Conservation (phyloP, 1,284 basidiomycete species). For the Fistulina hepatica region DNA sequence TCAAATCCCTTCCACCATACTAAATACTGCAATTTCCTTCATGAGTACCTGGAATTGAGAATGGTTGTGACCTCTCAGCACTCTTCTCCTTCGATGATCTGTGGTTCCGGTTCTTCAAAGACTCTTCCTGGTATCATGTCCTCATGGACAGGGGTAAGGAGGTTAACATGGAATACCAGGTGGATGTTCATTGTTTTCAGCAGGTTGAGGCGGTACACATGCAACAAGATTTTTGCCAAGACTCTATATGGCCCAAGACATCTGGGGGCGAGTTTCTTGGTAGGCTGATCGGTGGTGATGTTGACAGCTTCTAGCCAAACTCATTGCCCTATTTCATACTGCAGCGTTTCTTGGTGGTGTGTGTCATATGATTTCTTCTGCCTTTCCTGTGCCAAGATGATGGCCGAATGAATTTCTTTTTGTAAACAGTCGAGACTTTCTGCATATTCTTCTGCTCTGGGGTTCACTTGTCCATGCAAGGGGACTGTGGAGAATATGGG, state of each 20-base stretch:
- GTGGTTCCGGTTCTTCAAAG: background rate
- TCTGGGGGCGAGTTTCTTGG: constrained; percentile 12
- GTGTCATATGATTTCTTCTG: constrained; percentile 12
- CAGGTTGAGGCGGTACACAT: constrained; percentile 11
- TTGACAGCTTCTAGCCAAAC: constrained; percentile 10
- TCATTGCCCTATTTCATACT: constrained; percentile 6
- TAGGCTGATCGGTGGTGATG: constrained; percentile 6
- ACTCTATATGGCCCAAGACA: constrained; percentile 14
- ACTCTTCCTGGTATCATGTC: background rate
- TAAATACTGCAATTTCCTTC: no score
- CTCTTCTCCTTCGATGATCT: background rate
- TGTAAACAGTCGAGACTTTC: constrained; percentile 8
- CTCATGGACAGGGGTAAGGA: background rate
- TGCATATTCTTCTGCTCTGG: constrained; percentile 9
- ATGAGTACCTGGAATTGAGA: no score
- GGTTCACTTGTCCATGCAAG: constrained; percentile 2
- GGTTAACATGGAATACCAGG: constrained; percentile 1
- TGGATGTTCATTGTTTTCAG: constrained; percentile 11
- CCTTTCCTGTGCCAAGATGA: constrained; percentile 9
- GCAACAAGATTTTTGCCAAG: constrained; percentile 1
- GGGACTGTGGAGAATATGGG: background rate
- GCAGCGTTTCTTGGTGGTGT: background rate
- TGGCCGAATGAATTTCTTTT: constrained; percentile 12
- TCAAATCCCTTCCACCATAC: no score
- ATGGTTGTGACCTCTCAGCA: constrained; percentile 3